These are phyloP conservation scores for Cutaneotrichosporon arboriforme DNA, from an alignment of 1,284 basidiomycete species.

Conservation along the genomic window DNA sequence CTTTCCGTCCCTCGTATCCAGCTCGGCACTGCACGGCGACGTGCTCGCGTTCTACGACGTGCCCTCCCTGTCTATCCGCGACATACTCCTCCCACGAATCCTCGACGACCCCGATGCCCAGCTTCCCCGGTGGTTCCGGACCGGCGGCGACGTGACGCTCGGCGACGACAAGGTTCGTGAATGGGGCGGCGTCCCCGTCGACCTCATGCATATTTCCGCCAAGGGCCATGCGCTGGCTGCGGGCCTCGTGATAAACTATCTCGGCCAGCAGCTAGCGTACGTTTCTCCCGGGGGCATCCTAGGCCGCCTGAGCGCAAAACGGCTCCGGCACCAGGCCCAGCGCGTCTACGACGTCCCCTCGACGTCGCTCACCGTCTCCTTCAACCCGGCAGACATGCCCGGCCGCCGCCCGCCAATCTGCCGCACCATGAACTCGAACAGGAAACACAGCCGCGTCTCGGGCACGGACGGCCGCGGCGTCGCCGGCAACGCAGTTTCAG, in stretches of 20 bases:
- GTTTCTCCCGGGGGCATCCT: conserved; percentile 4
- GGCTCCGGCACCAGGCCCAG: conserved; percentile 4
- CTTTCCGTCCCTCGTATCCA: conserved; percentile 37
- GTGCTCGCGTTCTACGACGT: conserved; percentile 44
- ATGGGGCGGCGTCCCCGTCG: conserved; percentile 38
- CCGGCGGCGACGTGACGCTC: conserved; percentile 28
- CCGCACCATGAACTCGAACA: conserved; percentile 34
- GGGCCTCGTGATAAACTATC: conserved; percentile 36
- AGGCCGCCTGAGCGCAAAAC: conserved; percentile 4
- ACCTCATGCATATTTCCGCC: conserved; percentile 45
- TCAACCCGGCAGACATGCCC: conserved; percentile 6
- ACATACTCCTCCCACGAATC: conserved; percentile 39
- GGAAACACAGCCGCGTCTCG: conserved; percentile 22
- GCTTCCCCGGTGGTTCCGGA: conserved; percentile 43
- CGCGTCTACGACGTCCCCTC: conserved; percentile 12
- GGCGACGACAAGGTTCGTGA: conserved; percentile 40
- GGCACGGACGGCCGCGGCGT: neutral
- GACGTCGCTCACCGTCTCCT: conserved; percentile 8
- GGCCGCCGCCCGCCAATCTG: conserved; percentile 26
- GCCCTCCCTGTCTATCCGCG: conserved; percentile 40
- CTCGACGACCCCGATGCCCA: conserved; percentile 35
- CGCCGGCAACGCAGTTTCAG: neutral
- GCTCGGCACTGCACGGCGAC: conserved; percentile 42
- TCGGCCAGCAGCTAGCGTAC: conserved; percentile 25
- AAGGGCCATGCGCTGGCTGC: conserved; percentile 40